Percentiles rank a stretch among this genome's conserved stretches.
These are phyloP conservation scores for Barbatosphaeria neglecta DNA, from an alignment of 495 filamentous ascomycete species.

Conservation along the genomic window DNA sequence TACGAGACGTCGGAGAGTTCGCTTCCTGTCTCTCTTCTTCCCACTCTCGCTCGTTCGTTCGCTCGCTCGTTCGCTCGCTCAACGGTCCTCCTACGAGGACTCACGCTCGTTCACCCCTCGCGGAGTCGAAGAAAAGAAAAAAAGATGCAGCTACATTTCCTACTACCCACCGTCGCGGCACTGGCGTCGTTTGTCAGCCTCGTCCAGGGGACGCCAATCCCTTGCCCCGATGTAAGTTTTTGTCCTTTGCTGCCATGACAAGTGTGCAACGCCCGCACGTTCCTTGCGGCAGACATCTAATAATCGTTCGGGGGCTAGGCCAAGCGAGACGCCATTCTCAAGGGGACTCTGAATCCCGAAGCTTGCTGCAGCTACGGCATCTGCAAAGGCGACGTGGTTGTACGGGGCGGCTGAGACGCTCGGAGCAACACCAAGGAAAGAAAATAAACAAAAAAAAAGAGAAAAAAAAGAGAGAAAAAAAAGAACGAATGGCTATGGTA, in stretches of 20 bases:
- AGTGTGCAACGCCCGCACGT: too few species aligned
- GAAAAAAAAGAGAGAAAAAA: not conserved
- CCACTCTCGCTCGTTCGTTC: not conserved
- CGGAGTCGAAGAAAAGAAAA: not conserved
- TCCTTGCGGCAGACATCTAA: not conserved
- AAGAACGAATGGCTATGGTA: too few species aligned
- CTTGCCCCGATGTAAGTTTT: conserved; percentile 25
- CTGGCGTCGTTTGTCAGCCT: conserved; percentile 8
- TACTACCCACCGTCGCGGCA: conserved; percentile 9
- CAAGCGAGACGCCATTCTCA: conserved; percentile 35
- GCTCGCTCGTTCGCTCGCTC: not conserved
- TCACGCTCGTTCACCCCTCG: not conserved
- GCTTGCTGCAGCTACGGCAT: conserved; percentile 39
- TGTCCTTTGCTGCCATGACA: too few species aligned
- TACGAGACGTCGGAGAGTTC: not conserved
- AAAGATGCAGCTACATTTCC: conserved; percentile 13
- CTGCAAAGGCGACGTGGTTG: conserved; percentile 33
- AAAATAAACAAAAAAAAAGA: not conserved
- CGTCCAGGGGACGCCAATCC: conserved; percentile 16
- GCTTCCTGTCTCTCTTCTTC: not conserved
- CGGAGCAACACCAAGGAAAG: not conserved
- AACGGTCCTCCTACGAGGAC: too few species aligned
- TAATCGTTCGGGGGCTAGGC: conserved; percentile 15
- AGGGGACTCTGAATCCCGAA: conserved; percentile 28
- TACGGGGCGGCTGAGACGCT: conserved; percentile 21